Percentiles rank a stretch among this genome's conserved stretches.
Evolutionary conservation across 495 filamentous ascomycete species (phyloP).

Genomic region (Xylaria longipes): DNA sequence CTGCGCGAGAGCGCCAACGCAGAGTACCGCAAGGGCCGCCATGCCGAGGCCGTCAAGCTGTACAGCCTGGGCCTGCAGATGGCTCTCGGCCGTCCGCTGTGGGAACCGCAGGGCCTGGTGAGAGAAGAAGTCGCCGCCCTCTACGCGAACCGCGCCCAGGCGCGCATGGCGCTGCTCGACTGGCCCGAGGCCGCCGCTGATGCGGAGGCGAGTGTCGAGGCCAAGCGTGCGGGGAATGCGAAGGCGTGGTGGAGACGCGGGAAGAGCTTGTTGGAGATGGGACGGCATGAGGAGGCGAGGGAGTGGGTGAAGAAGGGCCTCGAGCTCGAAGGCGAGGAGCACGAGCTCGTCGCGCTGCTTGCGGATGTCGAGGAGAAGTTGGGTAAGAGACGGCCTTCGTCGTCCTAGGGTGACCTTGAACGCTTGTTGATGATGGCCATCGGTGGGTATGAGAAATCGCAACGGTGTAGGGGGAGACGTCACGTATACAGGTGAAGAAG

Average conservation of each 20-base stretch:
- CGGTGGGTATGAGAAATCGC: no score
- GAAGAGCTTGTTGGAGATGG: constrained; percentile 89
- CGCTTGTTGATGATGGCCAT: background rate
- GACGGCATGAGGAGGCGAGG: constrained; percentile 79
- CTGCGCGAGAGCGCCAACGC: constrained; percentile 87
- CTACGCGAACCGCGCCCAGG: constrained; percentile 89
- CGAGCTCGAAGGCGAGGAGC: constrained; percentile 81
- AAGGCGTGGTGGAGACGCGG: constrained; percentile 94
- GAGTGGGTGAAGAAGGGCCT: constrained; percentile 74
- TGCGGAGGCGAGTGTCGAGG: constrained; percentile 87
- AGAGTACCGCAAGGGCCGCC: constrained; percentile 75
- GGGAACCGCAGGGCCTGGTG: constrained; percentile 84
- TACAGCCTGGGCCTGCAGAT: constrained; percentile 88
- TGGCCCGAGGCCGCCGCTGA: constrained; percentile 87
- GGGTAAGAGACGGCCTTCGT: background rate
- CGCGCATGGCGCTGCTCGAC: constrained; percentile 75
- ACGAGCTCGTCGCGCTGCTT: constrained; percentile 70
- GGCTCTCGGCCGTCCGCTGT: constrained; percentile 78
- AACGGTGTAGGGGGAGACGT: background rate
- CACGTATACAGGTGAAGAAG: background rate
- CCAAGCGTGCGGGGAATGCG: constrained; percentile 82
- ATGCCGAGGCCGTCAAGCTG: constrained; percentile 76
- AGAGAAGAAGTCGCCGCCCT: constrained; percentile 81
- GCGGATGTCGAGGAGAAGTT: constrained; percentile 68
- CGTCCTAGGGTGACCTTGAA: background rate